A percentile compares a stretch with the other conserved stretches of the same genome.
Evolutionary conservation across 179 eudicot species (phyloP).

Genomic region (Monotropa hypopitys): DNA sequence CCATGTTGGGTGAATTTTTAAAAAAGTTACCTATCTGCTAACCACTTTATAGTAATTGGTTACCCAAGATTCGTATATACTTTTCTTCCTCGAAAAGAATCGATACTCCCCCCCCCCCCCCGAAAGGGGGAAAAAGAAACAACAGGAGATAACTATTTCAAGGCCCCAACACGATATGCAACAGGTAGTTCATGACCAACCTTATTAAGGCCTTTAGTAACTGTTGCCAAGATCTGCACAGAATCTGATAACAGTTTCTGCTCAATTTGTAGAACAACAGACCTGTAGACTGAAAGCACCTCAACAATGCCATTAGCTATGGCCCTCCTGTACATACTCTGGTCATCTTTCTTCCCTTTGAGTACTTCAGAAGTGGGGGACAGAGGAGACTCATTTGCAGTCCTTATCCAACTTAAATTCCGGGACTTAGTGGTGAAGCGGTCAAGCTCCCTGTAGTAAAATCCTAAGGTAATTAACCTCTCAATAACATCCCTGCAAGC

Average conservation of each 20-base stretch:
- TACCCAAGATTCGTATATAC: not conserved
- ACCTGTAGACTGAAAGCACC: constrained; percentile 76
- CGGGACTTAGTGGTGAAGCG: constrained; percentile 71
- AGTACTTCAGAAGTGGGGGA: constrained; percentile 33
- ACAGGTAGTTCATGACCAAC: constrained; percentile 18
- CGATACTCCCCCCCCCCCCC: too few species aligned
- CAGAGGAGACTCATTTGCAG: constrained; percentile 32
- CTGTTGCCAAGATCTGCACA: constrained; percentile 69
- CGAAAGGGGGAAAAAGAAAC: too few species aligned
- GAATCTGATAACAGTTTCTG: constrained; percentile 84
- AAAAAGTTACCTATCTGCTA: not conserved
- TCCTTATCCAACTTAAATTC: constrained; percentile 88
- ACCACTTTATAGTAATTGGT: not conserved
- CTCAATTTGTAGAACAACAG: constrained; percentile 86
- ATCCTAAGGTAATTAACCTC: constrained; percentile 71
- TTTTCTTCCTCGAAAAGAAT: not conserved
- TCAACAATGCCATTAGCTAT: constrained; percentile 93
- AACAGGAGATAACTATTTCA: not conserved
- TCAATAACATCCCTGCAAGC: constrained; percentile 77
- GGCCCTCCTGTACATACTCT: constrained; percentile 78
- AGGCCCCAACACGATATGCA: not conserved
- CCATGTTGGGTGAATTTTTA: not conserved
- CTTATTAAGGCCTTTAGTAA: constrained; percentile 93
- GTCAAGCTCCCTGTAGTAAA: constrained; percentile 91
- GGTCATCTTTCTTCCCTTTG: constrained; percentile 36